These are phyloP conservation scores for Fraxinus latifolia DNA, from an alignment of 305 asterid genomes.

Conservation along the genomic window DNA sequence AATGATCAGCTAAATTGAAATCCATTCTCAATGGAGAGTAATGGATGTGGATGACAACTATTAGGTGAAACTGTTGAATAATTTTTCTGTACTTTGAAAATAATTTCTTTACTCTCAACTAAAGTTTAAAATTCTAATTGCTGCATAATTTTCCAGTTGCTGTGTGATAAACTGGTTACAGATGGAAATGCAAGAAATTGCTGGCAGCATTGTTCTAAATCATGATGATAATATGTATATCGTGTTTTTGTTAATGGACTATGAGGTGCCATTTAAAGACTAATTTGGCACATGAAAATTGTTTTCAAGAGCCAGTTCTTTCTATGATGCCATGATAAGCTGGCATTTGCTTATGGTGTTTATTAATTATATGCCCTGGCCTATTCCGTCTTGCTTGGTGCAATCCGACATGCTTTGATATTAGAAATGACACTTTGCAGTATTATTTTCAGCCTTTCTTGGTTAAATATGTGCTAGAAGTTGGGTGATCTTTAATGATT, in stretches of 20 bases:
- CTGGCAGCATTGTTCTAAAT: background rate
- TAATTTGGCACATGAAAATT: background rate
- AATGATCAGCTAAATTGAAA: slow-evolving; percentile 12
- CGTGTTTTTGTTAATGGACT: background rate
- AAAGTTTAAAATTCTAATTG: background rate
- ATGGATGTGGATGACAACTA: slow-evolving; percentile 39
- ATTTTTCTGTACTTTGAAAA: background rate
- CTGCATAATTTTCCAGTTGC: background rate
- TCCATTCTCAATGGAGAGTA: slow-evolving; percentile 13
- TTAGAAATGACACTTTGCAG: slow-evolving; percentile 13
- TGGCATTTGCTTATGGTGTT: slow-evolving; percentile 14
- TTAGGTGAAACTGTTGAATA: slow-evolving; percentile 7
- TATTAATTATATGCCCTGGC: slow-evolving; percentile 15
- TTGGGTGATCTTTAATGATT: slow-evolving; percentile 6
- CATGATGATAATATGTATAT: background rate
- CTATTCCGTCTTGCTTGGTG: slow-evolving; percentile 21
- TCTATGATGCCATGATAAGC: background rate
- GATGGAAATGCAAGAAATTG: background rate
- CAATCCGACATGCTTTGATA: slow-evolving; percentile 8
- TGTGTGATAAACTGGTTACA: background rate
- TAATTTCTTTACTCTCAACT: background rate
- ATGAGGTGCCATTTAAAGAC: background rate
- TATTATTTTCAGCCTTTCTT: slow-evolving; percentile 11
- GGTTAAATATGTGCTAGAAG: slow-evolving; percentile 8
- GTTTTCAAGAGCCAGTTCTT: background rate